phyloP scores from a whole-genome alignment of 2,329 filamentous ascomycete genomes.

The Gremmenia infestans region DNA sequence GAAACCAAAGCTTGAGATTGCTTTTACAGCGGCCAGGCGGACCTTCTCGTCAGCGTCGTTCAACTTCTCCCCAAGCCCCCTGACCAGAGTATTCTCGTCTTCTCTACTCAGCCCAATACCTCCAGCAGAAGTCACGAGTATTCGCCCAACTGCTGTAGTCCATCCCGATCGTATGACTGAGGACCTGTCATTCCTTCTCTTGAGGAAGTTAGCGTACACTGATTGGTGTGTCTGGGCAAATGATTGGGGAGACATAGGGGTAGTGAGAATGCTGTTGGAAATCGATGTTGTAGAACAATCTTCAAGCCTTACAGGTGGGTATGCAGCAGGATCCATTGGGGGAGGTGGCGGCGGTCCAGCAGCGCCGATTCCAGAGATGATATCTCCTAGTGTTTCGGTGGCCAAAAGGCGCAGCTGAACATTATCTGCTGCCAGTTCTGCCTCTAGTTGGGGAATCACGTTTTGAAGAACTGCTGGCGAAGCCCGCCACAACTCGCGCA shows the following conservation, averaged over 20 bases:
- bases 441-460: constrained; percentile 88
- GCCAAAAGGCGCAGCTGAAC: constrained; percentile 80
- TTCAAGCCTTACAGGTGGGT: constrained; percentile 67
- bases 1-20: constrained; percentile 76
- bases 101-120: constrained; percentile 80
- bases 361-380: constrained; percentile 88
- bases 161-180: constrained; percentile 77
- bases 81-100: constrained; percentile 72
- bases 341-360: constrained; percentile 75
- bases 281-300: constrained; percentile 50
- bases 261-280: constrained; percentile 63
- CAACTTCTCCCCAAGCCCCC: constrained; percentile 72
- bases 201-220: constrained; percentile 80
- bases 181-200: constrained; percentile 81
- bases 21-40: constrained; percentile 80
- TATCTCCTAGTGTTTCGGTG: constrained; percentile 90
- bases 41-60: constrained; percentile 89
- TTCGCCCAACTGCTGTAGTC: constrained; percentile 78
- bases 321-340: constrained; percentile 72
- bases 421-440: constrained; percentile 87
- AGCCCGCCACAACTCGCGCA: constrained; percentile 91
- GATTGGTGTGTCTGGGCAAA: constrained; percentile 77
- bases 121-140: constrained; percentile 85
- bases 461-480: constrained; percentile 84
- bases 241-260: constrained; percentile 79